Conservation (phyloP, 1,284 basidiomycete species). For the Microbotryum violaceum region DNA sequence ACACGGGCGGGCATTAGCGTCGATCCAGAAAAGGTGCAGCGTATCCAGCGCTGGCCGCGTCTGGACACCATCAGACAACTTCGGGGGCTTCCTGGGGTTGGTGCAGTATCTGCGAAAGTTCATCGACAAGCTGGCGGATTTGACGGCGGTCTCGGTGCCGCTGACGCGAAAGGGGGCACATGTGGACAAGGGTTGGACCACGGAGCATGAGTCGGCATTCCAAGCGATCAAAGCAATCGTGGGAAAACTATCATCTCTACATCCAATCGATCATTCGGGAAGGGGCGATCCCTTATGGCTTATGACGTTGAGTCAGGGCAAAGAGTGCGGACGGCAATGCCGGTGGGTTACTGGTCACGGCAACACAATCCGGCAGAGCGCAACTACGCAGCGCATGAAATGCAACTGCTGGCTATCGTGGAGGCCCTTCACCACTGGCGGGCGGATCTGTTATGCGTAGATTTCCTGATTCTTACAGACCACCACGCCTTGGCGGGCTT, state of each 20-base stretch:
- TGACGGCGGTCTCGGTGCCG: too few relatives aligned
- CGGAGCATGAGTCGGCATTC: slow-evolving; percentile 28
- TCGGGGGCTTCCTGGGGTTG: slow-evolving; percentile 42
- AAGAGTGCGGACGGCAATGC: too few relatives aligned
- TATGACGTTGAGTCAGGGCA: not conserved
- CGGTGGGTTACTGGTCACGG: too few relatives aligned
- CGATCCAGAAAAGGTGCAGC: slow-evolving; percentile 39
- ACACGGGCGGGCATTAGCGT: slow-evolving; percentile 39
- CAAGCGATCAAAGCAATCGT: slow-evolving; percentile 41
- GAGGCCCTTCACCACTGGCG: slow-evolving; percentile 16
- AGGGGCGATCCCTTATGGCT: slow-evolving; percentile 22
- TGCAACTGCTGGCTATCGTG: slow-evolving; percentile 22
- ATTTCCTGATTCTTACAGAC: too few relatives aligned
- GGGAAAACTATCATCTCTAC: slow-evolving; percentile 36
- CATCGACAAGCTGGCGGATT: not conserved
- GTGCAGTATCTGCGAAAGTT: slow-evolving; percentile 42
- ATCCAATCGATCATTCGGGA: slow-evolving; percentile 37
- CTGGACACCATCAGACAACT: slow-evolving; percentile 39
- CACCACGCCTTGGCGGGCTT: slow-evolving; percentile 36
- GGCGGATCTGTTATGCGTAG: slow-evolving; percentile 28
- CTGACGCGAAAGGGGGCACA: too few relatives aligned
- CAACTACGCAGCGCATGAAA: slow-evolving; percentile 22
- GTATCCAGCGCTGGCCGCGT: slow-evolving; percentile 41
- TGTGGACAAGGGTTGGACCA: slow-evolving; percentile 5
- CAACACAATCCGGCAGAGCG: not conserved